Percentiles rank a stretch among this genome's conserved stretches.
phyloP scores from a whole-genome alignment of 805 yeast genomes.

The Suhomyces sp. region DNA sequence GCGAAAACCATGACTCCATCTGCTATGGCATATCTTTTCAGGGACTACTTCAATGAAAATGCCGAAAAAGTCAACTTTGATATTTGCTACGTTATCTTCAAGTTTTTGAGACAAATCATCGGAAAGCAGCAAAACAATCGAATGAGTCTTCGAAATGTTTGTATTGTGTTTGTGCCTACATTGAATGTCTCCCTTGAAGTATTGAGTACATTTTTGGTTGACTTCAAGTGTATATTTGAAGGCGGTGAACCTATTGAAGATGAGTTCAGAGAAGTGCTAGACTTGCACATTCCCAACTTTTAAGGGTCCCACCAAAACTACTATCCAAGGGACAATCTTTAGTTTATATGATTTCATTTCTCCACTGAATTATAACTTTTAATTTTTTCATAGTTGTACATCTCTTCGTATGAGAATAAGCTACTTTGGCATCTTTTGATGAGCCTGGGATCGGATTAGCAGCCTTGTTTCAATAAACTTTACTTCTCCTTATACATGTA shows the following conservation, averaged over 20 bases:
- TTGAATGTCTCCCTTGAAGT: conserved; percentile 64
- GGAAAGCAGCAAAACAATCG: conserved; percentile 63
- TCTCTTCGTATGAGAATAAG: no score
- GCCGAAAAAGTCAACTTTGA: conserved; percentile 59
- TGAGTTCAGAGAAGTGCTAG: conserved; percentile 47
- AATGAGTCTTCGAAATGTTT: conserved; percentile 78
- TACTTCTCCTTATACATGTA: no score
- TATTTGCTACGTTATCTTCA: conserved; percentile 63
- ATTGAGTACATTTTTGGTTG: conserved; percentile 57
- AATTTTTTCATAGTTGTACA: no score
- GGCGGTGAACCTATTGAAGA: conserved; percentile 44
- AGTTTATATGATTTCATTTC: no score
- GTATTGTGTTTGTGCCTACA: conserved; percentile 83
- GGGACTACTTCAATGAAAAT: conserved; percentile 35
- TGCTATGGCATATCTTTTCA: conserved; percentile 25
- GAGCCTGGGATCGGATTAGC: no score
- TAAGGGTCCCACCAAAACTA: conserved; percentile 17
- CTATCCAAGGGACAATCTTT: no score
- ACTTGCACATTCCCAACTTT: conserved; percentile 52
- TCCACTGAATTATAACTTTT: no score
- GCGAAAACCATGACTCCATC: conserved; percentile 15
- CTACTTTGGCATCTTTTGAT: no score
- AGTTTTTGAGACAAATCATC: conserved; percentile 63
- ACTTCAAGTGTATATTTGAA: conserved; percentile 62
- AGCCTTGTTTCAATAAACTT: no score